phyloP scores from a whole-genome alignment of 257 asterid genomes.

The Rhazya stricta region DNA sequence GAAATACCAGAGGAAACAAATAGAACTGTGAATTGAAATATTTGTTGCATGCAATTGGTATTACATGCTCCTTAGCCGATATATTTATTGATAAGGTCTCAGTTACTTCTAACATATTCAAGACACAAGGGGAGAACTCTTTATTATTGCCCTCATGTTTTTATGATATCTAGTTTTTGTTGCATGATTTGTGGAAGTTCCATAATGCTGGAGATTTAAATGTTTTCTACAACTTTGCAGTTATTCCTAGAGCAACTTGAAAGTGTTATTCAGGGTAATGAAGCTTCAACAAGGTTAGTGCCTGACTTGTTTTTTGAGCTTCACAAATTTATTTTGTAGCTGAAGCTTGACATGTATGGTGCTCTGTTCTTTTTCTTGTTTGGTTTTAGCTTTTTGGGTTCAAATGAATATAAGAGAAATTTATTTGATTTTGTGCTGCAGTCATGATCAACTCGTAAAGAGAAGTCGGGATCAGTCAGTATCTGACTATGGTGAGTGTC shows the following conservation, averaged over 20 bases:
- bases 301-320: neutral
- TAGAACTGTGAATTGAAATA: neutral
- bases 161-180: neutral
- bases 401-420: slow-evolving; percentile 1
- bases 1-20: neutral
- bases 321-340: neutral
- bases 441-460: slow-evolving; percentile 77
- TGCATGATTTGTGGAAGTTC: slow-evolving; percentile 12
- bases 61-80: neutral
- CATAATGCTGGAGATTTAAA: slow-evolving; percentile 20
- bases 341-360: slow-evolving; percentile 3
- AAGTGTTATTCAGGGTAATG: slow-evolving; percentile 63
- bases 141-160: neutral
- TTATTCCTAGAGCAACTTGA: slow-evolving; percentile 93
- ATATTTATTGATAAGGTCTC: neutral
- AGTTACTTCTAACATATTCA: neutral
- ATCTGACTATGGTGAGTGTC: slow-evolving; percentile 84
- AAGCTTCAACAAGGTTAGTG: slow-evolving; percentile 64
- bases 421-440: slow-evolving; percentile 32
- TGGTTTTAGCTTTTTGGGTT: slow-evolving; percentile 10
- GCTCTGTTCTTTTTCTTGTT: slow-evolving; percentile 13
- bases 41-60: neutral
- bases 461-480: slow-evolving; percentile 81
- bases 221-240: slow-evolving; percentile 41
- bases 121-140: neutral